These are phyloP conservation scores for Kodamaea lidongshanica DNA, from an alignment of 805 yeast species.

Conservation along the genomic window DNA sequence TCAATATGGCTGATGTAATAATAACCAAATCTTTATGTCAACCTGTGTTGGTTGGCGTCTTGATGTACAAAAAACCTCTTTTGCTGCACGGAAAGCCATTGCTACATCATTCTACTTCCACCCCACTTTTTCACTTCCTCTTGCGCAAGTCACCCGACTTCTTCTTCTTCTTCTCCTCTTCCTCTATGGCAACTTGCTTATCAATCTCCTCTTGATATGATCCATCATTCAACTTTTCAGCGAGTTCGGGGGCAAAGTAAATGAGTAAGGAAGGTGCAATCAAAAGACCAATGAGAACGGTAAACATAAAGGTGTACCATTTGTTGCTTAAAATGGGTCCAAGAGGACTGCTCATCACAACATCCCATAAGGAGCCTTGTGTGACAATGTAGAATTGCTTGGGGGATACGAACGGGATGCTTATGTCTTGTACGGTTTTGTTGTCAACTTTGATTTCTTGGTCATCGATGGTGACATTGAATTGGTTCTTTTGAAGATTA, in stretches of 20 bases:
- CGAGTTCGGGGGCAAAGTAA: conserved; percentile 32
- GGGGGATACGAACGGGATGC: conserved; percentile 14
- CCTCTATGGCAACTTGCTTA: conserved; percentile 10
- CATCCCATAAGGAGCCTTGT: conserved; percentile 23
- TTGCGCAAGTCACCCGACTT: not conserved
- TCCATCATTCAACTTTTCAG: conserved; percentile 23
- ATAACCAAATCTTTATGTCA: not conserved
- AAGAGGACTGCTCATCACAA: conserved; percentile 35
- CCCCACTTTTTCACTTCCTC: not conserved
- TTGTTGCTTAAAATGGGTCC: conserved; percentile 35
- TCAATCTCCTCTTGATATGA: conserved; percentile 6
- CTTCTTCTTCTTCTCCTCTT: conserved; percentile 2
- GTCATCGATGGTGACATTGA: conserved; percentile 1
- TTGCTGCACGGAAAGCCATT: not conserved
- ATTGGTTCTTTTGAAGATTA: conserved; percentile 11
- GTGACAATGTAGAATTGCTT: conserved; percentile 32
- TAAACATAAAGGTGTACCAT: conserved; percentile 30
- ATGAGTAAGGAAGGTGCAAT: conserved; percentile 27
- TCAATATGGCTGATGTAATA: not conserved
- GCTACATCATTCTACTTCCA: not conserved
- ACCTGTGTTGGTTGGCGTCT: conserved; percentile 1
- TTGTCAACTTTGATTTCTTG: conserved; percentile 1
- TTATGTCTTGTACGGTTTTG: conserved; percentile 8
- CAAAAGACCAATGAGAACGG: conserved; percentile 22
- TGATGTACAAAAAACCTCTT: not conserved